Evolutionary conservation across 768 basidiomycete genomes (phyloP).

Genomic region (Leucosporidium creatinivorum): DNA sequence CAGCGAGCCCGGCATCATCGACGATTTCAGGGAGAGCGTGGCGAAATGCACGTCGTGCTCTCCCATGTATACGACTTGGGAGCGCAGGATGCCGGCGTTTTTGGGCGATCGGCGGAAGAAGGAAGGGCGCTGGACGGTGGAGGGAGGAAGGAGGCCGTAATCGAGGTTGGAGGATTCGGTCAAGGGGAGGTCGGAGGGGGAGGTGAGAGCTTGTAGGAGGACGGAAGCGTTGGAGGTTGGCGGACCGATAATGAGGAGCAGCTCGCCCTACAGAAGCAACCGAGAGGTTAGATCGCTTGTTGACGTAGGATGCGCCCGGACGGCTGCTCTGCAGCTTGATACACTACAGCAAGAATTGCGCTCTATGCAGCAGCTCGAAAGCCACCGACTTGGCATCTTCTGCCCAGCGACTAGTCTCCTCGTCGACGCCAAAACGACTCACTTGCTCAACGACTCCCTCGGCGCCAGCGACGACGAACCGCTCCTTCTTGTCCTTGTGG

Average conservation of each 20-base stretch:
- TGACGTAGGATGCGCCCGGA: neutral
- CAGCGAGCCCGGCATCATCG: slow-evolving; percentile 51
- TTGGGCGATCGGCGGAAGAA: neutral
- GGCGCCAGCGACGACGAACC: slow-evolving; percentile 13
- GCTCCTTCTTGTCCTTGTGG: too few species aligned
- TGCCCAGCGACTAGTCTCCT: neutral
- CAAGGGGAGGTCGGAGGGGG: slow-evolving; percentile 15
- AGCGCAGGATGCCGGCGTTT: slow-evolving; percentile 37
- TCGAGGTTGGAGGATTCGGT: slow-evolving; percentile 24
- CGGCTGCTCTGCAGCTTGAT: neutral
- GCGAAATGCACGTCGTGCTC: slow-evolving; percentile 48
- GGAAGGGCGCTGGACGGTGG: slow-evolving; percentile 1
- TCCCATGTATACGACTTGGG: slow-evolving; percentile 43
- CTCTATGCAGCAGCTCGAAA: neutral
- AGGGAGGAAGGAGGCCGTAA: slow-evolving; percentile 18
- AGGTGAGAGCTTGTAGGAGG: slow-evolving; percentile 20
- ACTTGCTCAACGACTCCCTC: slow-evolving; percentile 33
- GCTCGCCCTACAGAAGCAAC: slow-evolving; percentile 17
- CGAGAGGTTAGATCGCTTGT: neutral
- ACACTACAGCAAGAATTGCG: neutral
- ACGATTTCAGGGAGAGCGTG: slow-evolving; percentile 42
- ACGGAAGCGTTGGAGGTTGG: slow-evolving; percentile 17
- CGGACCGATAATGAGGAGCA: slow-evolving; percentile 24
- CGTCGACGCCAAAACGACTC: neutral
- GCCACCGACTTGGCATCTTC: neutral